Evolutionary conservation across 2,329 filamentous ascomycete genomes (phyloP).

Genomic region (Xylaria sp.): DNA sequence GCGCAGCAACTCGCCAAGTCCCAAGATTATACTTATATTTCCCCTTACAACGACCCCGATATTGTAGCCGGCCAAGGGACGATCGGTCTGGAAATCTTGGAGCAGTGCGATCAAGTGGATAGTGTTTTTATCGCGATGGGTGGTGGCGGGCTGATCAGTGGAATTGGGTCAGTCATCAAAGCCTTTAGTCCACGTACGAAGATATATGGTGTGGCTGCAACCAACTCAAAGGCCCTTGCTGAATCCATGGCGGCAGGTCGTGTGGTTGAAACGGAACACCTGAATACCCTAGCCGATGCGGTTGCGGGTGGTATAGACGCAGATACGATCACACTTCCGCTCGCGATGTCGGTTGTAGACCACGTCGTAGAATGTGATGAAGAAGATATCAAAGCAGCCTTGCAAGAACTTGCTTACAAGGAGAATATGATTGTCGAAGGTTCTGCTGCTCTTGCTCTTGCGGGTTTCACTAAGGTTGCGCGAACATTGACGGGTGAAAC

Average conservation of each 20-base stretch:
- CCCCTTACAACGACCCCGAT: constrained; percentile 19
- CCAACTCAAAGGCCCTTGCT: constrained; percentile 12
- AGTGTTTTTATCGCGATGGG: constrained; percentile 19
- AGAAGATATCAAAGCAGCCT: constrained; percentile 8
- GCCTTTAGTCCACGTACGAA: constrained; percentile 16
- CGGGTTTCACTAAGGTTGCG: constrained; percentile 9
- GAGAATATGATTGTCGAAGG: constrained; percentile 22
- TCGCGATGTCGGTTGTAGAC: constrained; percentile 18
- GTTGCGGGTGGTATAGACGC: constrained; percentile 14
- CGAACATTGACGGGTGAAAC: not conserved
- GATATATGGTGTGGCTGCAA: constrained; percentile 17
- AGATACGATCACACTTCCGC: constrained; percentile 16
- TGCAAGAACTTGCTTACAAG: constrained; percentile 7
- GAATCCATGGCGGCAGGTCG: constrained; percentile 16
- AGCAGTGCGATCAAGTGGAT: constrained; percentile 14
- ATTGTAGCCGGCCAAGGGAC: constrained; percentile 20
- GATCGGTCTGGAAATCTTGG: constrained; percentile 17
- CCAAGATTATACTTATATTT: constrained; percentile 10
- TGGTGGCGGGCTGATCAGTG: constrained; percentile 14
- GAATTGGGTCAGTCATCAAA: constrained; percentile 13
- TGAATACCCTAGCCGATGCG: constrained; percentile 10
- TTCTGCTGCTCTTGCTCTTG: constrained; percentile 15
- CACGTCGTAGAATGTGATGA: constrained; percentile 15
- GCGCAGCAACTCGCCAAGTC: constrained; percentile 18
- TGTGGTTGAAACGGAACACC: constrained; percentile 15